A percentile compares a stretch with the other conserved stretches of the same genome.
These are phyloP conservation scores for Chrysoporthe deuterocubensis DNA, from an alignment of 2,329 filamentous ascomycete species.

Conservation along the genomic window DNA sequence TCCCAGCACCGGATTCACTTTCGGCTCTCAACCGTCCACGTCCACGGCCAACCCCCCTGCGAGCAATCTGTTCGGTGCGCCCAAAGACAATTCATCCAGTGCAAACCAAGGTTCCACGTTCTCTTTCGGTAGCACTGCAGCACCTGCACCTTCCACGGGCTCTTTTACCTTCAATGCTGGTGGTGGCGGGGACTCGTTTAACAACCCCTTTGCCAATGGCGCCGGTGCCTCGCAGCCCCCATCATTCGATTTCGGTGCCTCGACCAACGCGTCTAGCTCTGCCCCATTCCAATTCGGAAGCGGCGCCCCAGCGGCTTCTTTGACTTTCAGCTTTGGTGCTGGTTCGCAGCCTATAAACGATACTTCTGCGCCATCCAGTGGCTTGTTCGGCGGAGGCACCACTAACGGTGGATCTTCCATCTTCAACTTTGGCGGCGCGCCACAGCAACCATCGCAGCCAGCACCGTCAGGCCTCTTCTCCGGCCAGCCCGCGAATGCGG, in stretches of 20 bases:
- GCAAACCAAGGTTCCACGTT: conserved; percentile 16
- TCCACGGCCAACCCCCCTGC: background rate
- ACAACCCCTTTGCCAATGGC: conserved; percentile 44
- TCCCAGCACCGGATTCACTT: conserved; percentile 27
- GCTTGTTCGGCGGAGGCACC: conserved; percentile 23
- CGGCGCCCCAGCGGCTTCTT: conserved; percentile 7
- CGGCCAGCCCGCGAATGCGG: conserved; percentile 35
- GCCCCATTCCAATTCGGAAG: conserved; percentile 25
- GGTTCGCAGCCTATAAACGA: conserved; percentile 22
- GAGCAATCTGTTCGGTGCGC: conserved; percentile 27
- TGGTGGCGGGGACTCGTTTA: conserved; percentile 39
- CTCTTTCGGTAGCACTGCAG: conserved; percentile 35
- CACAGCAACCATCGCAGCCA: conserved; percentile 32
- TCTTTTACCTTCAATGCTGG: conserved; percentile 47
- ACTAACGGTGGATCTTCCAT: conserved; percentile 35
- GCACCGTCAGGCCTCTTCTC: conserved; percentile 35
- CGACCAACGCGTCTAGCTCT: conserved; percentile 30
- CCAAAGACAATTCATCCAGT: conserved; percentile 27
- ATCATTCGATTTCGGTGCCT: conserved; percentile 46
- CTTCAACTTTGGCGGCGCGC: conserved; percentile 44
- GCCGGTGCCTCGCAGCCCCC: conserved; percentile 34
- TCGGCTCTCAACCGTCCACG: conserved; percentile 6
- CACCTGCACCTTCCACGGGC: conserved; percentile 28
- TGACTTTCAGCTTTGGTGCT: conserved; percentile 25
- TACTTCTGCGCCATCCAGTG: conserved; percentile 31